Evolutionary conservation across 1,139 yeast genomes (phyloP), one percentile per base, ranked within the genome.

Genomic region (Hyphopichia wangnamkhiaoensis): DNA sequence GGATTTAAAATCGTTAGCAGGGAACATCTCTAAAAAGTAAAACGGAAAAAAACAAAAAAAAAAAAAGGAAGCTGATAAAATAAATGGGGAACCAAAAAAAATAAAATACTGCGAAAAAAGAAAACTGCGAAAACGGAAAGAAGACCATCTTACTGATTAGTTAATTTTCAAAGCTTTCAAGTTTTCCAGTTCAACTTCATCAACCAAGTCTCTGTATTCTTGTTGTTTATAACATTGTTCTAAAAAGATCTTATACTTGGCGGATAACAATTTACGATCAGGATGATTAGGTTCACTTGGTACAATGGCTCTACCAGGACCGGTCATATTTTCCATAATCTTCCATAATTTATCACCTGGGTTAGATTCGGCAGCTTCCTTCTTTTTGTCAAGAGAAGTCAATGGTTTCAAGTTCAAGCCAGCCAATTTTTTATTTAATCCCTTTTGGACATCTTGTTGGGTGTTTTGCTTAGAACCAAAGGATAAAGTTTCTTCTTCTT

Each of bases 181-280:
- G 45, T 56, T 63, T 36, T 52, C 61, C 7, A 53, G 56, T 53
- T 81, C 88, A 3, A 80, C 71, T 34, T 63, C 63, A 52, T 84
- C 89, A 35, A 91, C 89, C 64, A 79, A 58, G 20, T 68, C 63
- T 60, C 98, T 77, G 65, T 87, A 93, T 52, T 73, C 78, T 53
- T 76, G 83, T 64, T 93, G 98, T 35, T 84, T 78, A 50, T 70
- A 76, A 40, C 95, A 89, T 77, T 88, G 95, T 56, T 91, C 96
- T 47, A 89, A 70, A 74, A 89, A 90, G 33, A 93, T 79, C 58
- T 79, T 75, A 68, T 89, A 93, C 65, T 93, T 93, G 31, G 83
- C 87, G 45, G 75, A 66, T 57, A 93, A 74, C 45, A 93, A 72
- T 52, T 71, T 72, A 53, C 90, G 73, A 59, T 88, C 95, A 1